Evolutionary conservation across 1,284 basidiomycete species (phyloP), one percentile per base, ranked within the genome.

Genomic region (Cutaneotrichosporon sp.): DNA sequence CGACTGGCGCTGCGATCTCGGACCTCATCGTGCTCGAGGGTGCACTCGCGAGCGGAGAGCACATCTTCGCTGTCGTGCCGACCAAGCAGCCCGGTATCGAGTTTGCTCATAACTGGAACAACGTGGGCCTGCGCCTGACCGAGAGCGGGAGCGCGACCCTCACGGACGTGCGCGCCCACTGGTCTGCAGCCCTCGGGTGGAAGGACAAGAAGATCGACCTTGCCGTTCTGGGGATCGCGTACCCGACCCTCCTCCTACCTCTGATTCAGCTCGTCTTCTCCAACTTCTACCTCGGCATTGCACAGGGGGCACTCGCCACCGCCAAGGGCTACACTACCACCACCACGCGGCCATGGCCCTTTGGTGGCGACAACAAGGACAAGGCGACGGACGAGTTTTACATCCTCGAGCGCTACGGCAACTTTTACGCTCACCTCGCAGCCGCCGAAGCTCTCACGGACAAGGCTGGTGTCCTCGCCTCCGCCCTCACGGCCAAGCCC

Each of bases 61-160:
- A 76, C 60, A 70, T 79, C 31, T 79, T 78, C 63, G 76, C 73
- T 1, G 62, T 73, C 26, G 75, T 74, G 9, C 62, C 62, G 10
- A 67, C 71, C 66, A 58, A 72, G 67, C 70, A 74, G 71, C 56
- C 71, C 65, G 65, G 76, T 11, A 76, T 79, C 69, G 63, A 61
- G 13, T 79, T 76, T 56, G 73, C 73, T 10, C 74, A 77, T 60
- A 75, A 79, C 62, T 79, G 77, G 77, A 76, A 77, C 66, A 75
- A 73, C 5, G 67, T 79, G n/a, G 77, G 77, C n/a, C 73, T 77
- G 70, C 70, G 76, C 21, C 75, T 72, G 36, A 76, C 77, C 0
- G 73, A 75, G 60, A 65, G 63, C 14, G 77, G 77, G 31, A 70
- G 71, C 10, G 72, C 77, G 51, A 65, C 61, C n/a, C 72, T 79